Evolutionary conservation across 192 early-diverging fungal genomes (phyloP), one percentile per base, ranked within the genome.

Genomic region (Obelidium mucronatum): DNA sequence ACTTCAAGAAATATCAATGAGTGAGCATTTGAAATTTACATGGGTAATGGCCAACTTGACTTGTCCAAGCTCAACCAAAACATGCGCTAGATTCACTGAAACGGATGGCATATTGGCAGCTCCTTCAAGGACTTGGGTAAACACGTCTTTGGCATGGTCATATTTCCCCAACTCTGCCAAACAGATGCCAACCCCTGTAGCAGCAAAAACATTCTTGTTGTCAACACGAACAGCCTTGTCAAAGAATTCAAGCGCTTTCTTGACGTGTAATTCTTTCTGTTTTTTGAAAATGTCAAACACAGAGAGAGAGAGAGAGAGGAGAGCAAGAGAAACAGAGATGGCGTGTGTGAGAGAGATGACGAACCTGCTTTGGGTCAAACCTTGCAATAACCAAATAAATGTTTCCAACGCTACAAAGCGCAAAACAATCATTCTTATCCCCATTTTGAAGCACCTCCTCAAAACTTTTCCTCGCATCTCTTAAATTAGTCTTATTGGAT

Each of bases 121-220:
- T 6, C 85, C 85, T 67, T 91, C 90, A 15, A 89, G 79, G 17
- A 82, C 89, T 58, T 91, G 87, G 30, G 82, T 88, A 76, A 95
- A 93, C 4, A 93, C 75, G 17, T 84, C 85, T 0, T 85, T 78
- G 0, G 95, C 94, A 8, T 92, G 90, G 3, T 80, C 71, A 8
- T 86, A 75, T 36, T 81, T 73, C 0, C 89, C 91, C 17, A 81
- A 82, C 75, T 95, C 94, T 62, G 93, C 94, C 66, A 96, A 76
- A 3, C 91, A 87, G 55, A 97, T 94, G 3, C 92, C 95, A 36
- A 95, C 83, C 24, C 97, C 97, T 54, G 94, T 91, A 0, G 92
- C 93, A 1, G 95, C 97, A 39, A 92, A 91, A 0, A 90, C 85
- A 72, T 94, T 95, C 59, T 73, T 78, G 6, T 80, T 79, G 70